A percentile compares a stretch with the other conserved stretches of the same genome.
Conservation (phyloP, 2,329 filamentous ascomycete species). For the Rugonectria rugulosa region DNA sequence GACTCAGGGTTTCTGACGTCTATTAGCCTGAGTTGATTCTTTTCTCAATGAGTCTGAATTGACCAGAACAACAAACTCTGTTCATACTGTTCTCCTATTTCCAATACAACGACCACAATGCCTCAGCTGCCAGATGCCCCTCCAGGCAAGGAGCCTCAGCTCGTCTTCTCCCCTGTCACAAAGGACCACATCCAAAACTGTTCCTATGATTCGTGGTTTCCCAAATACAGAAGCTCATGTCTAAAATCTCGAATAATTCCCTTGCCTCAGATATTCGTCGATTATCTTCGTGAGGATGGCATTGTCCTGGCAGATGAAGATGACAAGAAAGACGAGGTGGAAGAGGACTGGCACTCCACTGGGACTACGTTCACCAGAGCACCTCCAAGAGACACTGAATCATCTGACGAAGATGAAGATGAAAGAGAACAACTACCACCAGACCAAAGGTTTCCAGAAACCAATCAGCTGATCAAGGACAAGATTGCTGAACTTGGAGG, state of each 20-base stretch:
- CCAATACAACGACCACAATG: conserved; percentile 35
- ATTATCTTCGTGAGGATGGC: conserved; percentile 90
- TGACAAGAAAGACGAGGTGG: conserved; percentile 60
- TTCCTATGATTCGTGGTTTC: conserved; percentile 92
- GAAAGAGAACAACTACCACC: conserved; percentile 51
- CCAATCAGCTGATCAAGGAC: conserved; percentile 78
- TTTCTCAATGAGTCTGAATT: not conserved
- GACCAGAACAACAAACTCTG: not conserved
- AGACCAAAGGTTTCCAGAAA: conserved; percentile 69
- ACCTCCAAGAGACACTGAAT: conserved; percentile 53
- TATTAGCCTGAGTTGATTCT: not conserved
- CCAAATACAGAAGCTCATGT: conserved; percentile 80
- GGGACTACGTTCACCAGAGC: conserved; percentile 36
- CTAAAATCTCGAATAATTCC: conserved; percentile 88
- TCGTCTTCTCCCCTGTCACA: conserved; percentile 84
- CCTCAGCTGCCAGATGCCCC: conserved; percentile 43
- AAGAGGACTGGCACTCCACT: conserved; percentile 58
- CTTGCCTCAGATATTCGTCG: conserved; percentile 76
- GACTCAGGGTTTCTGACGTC: conserved; percentile 20
- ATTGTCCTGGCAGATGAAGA: conserved; percentile 83
- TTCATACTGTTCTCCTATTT: not conserved
- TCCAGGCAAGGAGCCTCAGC: conserved; percentile 29
- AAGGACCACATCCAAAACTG: conserved; percentile 91
- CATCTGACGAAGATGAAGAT: conserved; percentile 57
- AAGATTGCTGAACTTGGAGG: conserved; percentile 85